These are phyloP conservation scores for Marasmius oreades DNA, from an alignment of 1,284 basidiomycete genomes.

Conservation along the genomic window DNA sequence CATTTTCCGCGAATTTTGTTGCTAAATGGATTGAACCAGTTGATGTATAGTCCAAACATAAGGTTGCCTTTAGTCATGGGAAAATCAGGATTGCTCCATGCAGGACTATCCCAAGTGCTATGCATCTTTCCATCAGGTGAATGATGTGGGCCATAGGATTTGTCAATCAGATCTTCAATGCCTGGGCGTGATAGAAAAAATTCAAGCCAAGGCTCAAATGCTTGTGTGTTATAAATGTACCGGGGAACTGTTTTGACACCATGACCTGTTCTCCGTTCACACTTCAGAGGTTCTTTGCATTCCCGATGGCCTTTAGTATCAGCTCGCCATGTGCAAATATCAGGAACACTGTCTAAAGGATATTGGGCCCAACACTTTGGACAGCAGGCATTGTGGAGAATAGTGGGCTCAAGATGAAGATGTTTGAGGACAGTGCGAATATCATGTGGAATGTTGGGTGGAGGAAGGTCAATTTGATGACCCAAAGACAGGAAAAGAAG, in stretches of 20 bases:
- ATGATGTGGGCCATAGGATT: too few species aligned
- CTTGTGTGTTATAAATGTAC: conserved; percentile 11
- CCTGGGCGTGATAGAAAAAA: conserved; percentile 14
- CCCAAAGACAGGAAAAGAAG: neutral
- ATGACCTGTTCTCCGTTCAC: neutral
- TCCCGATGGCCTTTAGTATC: neutral
- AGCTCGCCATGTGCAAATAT: neutral
- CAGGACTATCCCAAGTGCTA: conserved; percentile 18
- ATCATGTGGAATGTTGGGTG: neutral
- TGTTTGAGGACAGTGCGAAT: conserved; percentile 1
- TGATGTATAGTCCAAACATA: conserved; percentile 20
- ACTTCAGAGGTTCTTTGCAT: conserved; percentile 2
- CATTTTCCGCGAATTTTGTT: too few species aligned
- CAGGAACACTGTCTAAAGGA: neutral
- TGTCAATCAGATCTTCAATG: conserved; percentile 14
- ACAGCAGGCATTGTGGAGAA: conserved; percentile 1
- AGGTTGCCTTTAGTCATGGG: conserved; percentile 12
- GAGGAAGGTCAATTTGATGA: neutral
- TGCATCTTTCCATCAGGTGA: conserved; percentile 11
- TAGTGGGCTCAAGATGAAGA: conserved; percentile 3
- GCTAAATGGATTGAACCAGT: conserved; percentile 24
- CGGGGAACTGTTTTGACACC: conserved; percentile 6
- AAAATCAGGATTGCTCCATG: conserved; percentile 15
- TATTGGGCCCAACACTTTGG: conserved; percentile 10
- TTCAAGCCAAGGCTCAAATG: conserved; percentile 13